Percentiles rank a stretch among this genome's conserved stretches.
Evolutionary conservation across 306 rosid genomes (phyloP).

Genomic region (Prunus kanzakura): DNA sequence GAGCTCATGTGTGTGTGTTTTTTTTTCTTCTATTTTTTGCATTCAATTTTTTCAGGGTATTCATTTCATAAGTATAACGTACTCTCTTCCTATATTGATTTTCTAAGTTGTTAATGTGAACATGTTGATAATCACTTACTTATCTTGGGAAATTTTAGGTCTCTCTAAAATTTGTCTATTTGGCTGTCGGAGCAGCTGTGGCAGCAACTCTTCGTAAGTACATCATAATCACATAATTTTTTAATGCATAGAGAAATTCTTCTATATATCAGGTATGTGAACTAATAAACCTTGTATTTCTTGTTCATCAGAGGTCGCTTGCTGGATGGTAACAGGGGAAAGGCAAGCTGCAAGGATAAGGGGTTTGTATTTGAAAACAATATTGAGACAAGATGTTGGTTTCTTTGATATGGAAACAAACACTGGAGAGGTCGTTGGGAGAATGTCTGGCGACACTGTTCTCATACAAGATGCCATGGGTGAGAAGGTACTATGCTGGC

Average conservation of each 20-base stretch:
- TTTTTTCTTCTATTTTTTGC: not conserved
- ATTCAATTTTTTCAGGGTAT: not conserved
- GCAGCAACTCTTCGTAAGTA: constrained; percentile 81
- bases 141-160: constrained; percentile 44
- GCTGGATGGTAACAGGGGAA: constrained; percentile 96
- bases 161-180: constrained; percentile 59
- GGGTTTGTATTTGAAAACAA: constrained; percentile 78
- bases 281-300: constrained; percentile 6
- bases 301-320: constrained; percentile 65
- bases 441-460: constrained; percentile 96
- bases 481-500: constrained; percentile 58
- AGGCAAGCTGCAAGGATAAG: constrained; percentile 88
- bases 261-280: not conserved
- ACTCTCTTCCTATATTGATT: not conserved
- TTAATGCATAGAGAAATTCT: not conserved
- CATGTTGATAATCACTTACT: constrained; percentile 7
- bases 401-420: constrained; percentile 87
- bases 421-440: constrained; percentile 82
- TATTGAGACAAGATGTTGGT: constrained; percentile 76
- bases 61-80: not conserved
- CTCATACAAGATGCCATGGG: constrained; percentile 98
- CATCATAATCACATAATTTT: not conserved
- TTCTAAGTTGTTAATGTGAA: not conserved
- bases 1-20: not conserved
- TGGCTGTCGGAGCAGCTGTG: constrained; percentile 52